Evolutionary conservation across 352 stramenopile genomes (phyloP), one percentile per base, ranked within the genome.

Genomic region (Globisporangium nunn): DNA sequence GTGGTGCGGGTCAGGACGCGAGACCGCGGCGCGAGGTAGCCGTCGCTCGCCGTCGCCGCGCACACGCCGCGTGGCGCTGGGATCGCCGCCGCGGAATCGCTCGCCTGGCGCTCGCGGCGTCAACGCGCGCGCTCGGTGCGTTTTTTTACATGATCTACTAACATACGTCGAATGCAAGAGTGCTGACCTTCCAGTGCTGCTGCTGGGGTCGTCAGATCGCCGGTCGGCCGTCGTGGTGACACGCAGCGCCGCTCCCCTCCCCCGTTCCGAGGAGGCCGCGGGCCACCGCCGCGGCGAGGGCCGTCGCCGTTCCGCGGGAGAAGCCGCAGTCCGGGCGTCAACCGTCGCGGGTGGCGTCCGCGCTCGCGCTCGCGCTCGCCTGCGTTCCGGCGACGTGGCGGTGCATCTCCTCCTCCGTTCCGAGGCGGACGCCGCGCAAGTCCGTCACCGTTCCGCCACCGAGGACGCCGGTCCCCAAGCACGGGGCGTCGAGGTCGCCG

Each of bases 271-370:
- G 33, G 11, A 30, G 33, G 65, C 10, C 57, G 63, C 31, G 54
- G 52, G 1, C 62, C 56, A 23, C 63, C 66, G 11, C 45, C 43
- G 6, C 62, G 73, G 23, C 74, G 77, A 6, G 56, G 17, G 0
- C 56, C 58, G 0, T 89, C 81, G 10, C 72, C 75, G 4, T 85
- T 81, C 49, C 75, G 85, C 18, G 75, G 73, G 0, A 61, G 72
- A 1, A 81, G 70, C 46, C 68, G 66, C 45, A 83, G 77, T 62
- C 72, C 66, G 50, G 18, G 48, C n/a, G 68, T 64, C 5, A 59
- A 58, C 18, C 70, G 72, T 15, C 52, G 56, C 4, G 50, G 58
- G 11, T 10, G 31, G 12, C 52, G 56, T 33, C 61, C 64, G 0
- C 52, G 70, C 1, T 71, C 71, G 6, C 62, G 72, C 28, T 78